Conservation (phyloP, 495 filamentous ascomycete genomes). For the Penicillium flavigenum region DNA sequence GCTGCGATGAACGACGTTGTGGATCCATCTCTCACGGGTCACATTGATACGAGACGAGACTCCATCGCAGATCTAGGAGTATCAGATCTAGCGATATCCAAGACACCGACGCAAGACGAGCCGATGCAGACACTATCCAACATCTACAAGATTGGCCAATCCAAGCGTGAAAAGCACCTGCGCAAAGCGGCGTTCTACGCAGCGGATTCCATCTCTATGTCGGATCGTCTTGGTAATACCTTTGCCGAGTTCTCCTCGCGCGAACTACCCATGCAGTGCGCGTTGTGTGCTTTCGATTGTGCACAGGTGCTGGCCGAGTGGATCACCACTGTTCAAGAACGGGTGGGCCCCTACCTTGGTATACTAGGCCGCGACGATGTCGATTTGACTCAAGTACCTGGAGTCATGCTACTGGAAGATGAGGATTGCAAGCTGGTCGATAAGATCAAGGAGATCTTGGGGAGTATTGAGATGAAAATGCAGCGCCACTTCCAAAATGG, state of each 20-base stretch:
- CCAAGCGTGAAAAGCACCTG: conserved; percentile 80
- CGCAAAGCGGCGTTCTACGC: conserved; percentile 94
- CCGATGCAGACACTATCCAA: conserved; percentile 35
- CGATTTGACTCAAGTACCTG: conserved; percentile 73
- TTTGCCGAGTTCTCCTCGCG: conserved; percentile 83
- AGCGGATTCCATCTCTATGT: conserved; percentile 87
- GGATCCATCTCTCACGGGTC: conserved; percentile 34
- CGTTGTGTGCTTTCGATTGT: conserved; percentile 93
- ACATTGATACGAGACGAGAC: conserved; percentile 33
- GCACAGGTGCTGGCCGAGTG: conserved; percentile 97
- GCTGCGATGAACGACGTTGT: conserved; percentile 33
- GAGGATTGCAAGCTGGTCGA: conserved; percentile 85
- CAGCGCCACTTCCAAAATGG: conserved; percentile 51
- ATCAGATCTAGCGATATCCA: conserved; percentile 45
- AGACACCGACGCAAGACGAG: conserved; percentile 41
- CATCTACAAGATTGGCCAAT: conserved; percentile 41
- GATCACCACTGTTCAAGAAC: conserved; percentile 92
- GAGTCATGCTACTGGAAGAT: conserved; percentile 85
- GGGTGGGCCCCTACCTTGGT: conserved; percentile 84
- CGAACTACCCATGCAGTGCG: conserved; percentile 90
- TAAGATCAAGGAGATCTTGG: conserved; percentile 80
- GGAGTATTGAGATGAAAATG: conserved; percentile 79
- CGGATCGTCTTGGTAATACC: conserved; percentile 81
- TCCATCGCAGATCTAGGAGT: conserved; percentile 44
- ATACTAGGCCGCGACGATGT: conserved; percentile 80